Base-by-base conservation (phyloP, 164 flowering plant species). In the Umbellularia californica region DNA sequence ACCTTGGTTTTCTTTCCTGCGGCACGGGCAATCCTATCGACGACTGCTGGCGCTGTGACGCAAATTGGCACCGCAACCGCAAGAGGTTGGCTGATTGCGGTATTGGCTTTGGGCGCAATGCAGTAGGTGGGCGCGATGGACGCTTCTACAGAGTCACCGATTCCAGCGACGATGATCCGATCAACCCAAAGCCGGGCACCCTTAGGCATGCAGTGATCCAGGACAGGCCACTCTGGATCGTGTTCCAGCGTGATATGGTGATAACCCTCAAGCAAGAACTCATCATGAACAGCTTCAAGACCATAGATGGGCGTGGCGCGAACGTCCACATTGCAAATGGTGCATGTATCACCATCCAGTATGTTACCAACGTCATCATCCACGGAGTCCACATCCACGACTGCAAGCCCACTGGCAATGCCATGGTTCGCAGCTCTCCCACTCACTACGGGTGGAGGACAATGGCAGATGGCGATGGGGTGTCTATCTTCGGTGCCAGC, bases 31-130 rank as follows among this genome's bases (percentile, higher is more conserved):
- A 94, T 60, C 97, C 97, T 0, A 89, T 92, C 65, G 98, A 94
- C 64, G 97, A 94, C 74, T 94, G 98, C 85, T 92, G 98, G 97
- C 85, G 95, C 3, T 90, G 96, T 50, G 92, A 92, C 79, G 75
- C 81, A 33, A 74, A 84, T 47, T 94, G 98, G 98, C 90, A 87
- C 1, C 78, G 72, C 23, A 79, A 89, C 84, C 90, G 99, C 78
- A 93, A 93, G 87, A 89, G 95, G 3, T 87, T 95, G 23, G 99
- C 99, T 1, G 94, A 93, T 74, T 95, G 99, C 78, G 97, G 96
- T 15, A 90, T 95, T 78, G 99, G 99, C 7, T 95, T 95, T 72
- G 99, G 99, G 0, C 85, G 96, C 30, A 90, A 90, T 71, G 98
- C 99, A 14, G 79, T 95, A 52, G 99, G 99, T 50, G 99, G 99